Evolutionary conservation across 1,139 yeast species (phyloP).

Genomic region (Suhomyces panamericanus): DNA sequence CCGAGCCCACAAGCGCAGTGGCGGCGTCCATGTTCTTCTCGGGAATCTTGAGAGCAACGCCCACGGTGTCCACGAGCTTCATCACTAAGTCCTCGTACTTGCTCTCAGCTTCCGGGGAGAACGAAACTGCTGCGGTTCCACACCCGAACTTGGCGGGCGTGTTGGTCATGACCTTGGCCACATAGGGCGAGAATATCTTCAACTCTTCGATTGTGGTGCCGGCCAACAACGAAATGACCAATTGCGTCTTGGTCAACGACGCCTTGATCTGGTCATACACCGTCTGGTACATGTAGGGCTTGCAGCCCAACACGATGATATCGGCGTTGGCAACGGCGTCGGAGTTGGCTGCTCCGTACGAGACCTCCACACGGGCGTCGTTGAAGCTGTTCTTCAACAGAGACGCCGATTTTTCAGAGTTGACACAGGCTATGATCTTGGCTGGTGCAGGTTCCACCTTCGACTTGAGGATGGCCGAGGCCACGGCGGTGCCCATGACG

Average conservation of each 20-base stretch:
- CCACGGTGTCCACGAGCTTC: slow-evolving; percentile 63
- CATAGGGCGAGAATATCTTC: slow-evolving; percentile 49
- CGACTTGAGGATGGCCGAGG: slow-evolving; percentile 66
- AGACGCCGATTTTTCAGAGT: slow-evolving; percentile 50
- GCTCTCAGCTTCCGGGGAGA: slow-evolving; percentile 50
- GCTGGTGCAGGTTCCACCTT: slow-evolving; percentile 60
- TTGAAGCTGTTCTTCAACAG: slow-evolving; percentile 44
- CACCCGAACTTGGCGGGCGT: slow-evolving; percentile 92
- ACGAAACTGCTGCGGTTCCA: slow-evolving; percentile 89
- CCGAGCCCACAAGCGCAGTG: slow-evolving; percentile 92
- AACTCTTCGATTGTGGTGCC: slow-evolving; percentile 85
- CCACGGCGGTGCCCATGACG: slow-evolving; percentile 95
- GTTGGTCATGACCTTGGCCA: slow-evolving; percentile 96
- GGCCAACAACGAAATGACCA: slow-evolving; percentile 82
- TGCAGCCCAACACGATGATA: slow-evolving; percentile 78
- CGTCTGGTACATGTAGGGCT: slow-evolving; percentile 74
- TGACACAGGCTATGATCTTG: slow-evolving; percentile 75
- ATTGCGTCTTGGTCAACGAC: slow-evolving; percentile 51
- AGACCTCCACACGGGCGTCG: slow-evolving; percentile 45
- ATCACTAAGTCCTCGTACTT: slow-evolving; percentile 54
- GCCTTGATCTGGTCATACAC: slow-evolving; percentile 50
- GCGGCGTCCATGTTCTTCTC: slow-evolving; percentile 97
- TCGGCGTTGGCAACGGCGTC: slow-evolving; percentile 64
- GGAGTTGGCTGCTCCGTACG: slow-evolving; percentile 53
- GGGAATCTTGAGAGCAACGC: slow-evolving; percentile 71